These are phyloP conservation scores for Boletus reticuloceps DNA, from an alignment of 768 basidiomycete genomes.

Conservation along the genomic window DNA sequence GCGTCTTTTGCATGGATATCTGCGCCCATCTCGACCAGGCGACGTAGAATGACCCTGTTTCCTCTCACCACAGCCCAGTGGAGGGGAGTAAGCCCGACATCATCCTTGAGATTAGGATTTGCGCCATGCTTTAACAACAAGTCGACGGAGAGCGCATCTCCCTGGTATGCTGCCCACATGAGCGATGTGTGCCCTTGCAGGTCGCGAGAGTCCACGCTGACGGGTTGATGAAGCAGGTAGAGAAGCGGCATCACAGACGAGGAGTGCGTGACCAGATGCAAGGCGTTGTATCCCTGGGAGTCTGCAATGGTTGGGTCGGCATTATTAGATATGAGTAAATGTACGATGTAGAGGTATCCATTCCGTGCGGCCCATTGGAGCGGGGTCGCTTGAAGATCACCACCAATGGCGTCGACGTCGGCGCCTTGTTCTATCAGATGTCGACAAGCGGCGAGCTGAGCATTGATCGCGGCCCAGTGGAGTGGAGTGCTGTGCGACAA, in stretches of 20 bases:
- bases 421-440: constrained; percentile 90
- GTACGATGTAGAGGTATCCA: constrained; percentile 94
- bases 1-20: constrained; percentile 79
- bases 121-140: constrained; percentile 87
- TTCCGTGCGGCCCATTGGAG: constrained; percentile 98
- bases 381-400: constrained; percentile 91
- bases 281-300: constrained; percentile 92
- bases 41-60: constrained; percentile 82
- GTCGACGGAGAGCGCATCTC: constrained; percentile 93
- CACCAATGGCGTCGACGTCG: constrained; percentile 91
- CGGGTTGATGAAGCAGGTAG: constrained; percentile 89
- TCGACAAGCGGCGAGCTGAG: constrained; percentile 84
- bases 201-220: constrained; percentile 89
- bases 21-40: constrained; percentile 82
- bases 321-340: constrained; percentile 83
- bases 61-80: constrained; percentile 99
- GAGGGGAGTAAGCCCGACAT: constrained; percentile 80
- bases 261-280: constrained; percentile 94
- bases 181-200: constrained; percentile 90
- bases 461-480: constrained; percentile 98
- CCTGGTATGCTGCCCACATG: constrained; percentile 99
- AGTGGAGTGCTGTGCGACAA: constrained; percentile 59
- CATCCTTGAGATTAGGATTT: constrained; percentile 71
- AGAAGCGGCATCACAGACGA: constrained; percentile 93
- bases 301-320: constrained; percentile 93